Base-by-base conservation (phyloP, 2,329 filamentous ascomycete genomes). In the Stemphylium beticola region DNA sequence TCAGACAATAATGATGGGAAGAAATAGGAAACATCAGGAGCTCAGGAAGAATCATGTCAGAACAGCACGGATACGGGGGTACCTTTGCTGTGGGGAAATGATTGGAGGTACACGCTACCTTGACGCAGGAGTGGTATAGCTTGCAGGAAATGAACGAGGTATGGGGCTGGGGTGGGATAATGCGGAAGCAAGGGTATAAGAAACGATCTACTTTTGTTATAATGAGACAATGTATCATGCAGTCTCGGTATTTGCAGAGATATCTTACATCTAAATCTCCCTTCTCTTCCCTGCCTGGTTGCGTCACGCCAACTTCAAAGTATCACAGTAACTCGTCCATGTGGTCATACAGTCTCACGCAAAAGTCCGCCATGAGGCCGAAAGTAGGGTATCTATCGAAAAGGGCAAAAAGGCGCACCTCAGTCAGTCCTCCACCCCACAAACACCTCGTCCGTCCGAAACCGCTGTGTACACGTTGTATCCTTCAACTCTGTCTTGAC, bases 401-500 rank as follows among this genome's bases (percentile, higher is more conserved):
- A 41, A 10, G 32, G 33, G 44, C 39, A 45, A 33, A 7, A 37
- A 37, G 17, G 29, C 38, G 34, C 36, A 53, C 26, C 31, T 55
- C 37, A 55, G 37, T 77, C 69, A 78, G 38, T 80, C 77, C 56
- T 74, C 80, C 80, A 82, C 36, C 79, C 77, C 36, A 82, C 76
- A 53, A 78, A 76, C 0, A 81, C 79, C 56, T 81, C 79, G 55
- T 82, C 80, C 4, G 80, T 82, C 55, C 80, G 71, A 59, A 81
- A 82, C 14, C 80, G 68, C 57, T 82, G 80, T 33, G 80, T 82
- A 56, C 76, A 96, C 11, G 89, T 91, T 64, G 89, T 93, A 39
- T 97, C 90, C 60, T 88, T 87, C 41, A 98, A 74, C 7, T 83
- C 78, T 1, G 92, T 97, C 55, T 78, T 82, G 71, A 92, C 92